These are phyloP conservation scores for Venturiaceae sp. DNA, from an alignment of 2,329 filamentous ascomycete genomes.

Conservation along the genomic window DNA sequence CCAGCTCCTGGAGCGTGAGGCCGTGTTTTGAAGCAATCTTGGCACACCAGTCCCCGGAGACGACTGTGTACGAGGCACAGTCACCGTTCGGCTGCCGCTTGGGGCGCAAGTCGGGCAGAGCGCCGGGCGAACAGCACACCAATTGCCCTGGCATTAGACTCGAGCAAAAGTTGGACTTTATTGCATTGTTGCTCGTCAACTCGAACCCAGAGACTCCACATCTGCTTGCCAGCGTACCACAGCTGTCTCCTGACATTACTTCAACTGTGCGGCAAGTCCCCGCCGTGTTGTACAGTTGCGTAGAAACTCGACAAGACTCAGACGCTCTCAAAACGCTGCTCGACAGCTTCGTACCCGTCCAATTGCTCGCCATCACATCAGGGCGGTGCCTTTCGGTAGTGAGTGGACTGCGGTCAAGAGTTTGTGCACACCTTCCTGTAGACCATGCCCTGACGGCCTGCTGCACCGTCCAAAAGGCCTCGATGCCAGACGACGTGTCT, in stretches of 20 bases:
- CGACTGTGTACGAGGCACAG: slow-evolving; percentile 27
- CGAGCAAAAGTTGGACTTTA: slow-evolving; percentile 16
- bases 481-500: neutral
- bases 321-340: neutral
- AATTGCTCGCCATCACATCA: neutral
- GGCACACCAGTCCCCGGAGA: slow-evolving; percentile 25
- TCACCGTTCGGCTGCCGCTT: slow-evolving; percentile 24
- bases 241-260: slow-evolving; percentile 8
- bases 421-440: neutral
- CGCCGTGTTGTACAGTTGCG: neutral
- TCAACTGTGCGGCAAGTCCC: neutral
- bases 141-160: slow-evolving; percentile 22
- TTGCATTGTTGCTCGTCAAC: slow-evolving; percentile 26
- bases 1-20: slow-evolving; percentile 28
- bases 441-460: neutral
- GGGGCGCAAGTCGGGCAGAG: slow-evolving; percentile 23
- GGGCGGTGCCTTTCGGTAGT: no score
- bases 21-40: slow-evolving; percentile 21
- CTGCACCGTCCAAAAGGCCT: neutral
- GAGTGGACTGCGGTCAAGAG: neutral
- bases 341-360: neutral
- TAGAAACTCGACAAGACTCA: no score
- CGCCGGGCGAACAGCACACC: slow-evolving; percentile 28
- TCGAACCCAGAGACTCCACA: neutral
- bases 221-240: neutral